Evolutionary conservation across 2,329 filamentous ascomycete genomes (phyloP).

Genomic region (Ophiostoma ulmi): DNA sequence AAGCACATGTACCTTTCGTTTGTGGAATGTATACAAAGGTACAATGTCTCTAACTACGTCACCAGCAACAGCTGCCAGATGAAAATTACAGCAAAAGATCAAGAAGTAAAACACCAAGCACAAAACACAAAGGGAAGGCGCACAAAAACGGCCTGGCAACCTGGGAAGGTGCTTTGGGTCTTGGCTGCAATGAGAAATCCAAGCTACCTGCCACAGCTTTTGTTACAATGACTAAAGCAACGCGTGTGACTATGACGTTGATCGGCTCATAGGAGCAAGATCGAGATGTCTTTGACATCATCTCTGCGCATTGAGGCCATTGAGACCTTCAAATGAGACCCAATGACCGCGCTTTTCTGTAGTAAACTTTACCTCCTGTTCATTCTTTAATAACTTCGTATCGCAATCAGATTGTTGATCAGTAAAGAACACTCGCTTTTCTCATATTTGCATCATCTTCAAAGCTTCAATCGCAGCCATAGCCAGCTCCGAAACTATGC

Average conservation of each 20-base stretch:
- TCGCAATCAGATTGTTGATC: neutral
- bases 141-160: neutral
- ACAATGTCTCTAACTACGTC: slow-evolving; percentile 6
- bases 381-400: neutral
- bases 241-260: slow-evolving; percentile 3
- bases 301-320: neutral
- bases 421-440: neutral
- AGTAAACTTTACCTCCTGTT: neutral
- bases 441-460: neutral
- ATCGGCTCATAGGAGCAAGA: neutral
- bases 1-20: neutral
- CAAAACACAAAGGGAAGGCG: slow-evolving; percentile 5
- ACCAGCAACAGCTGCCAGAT: neutral
- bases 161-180: neutral
- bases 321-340: slow-evolving; percentile 1
- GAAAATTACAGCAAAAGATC: neutral
- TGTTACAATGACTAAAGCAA: neutral
- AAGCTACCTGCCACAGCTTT: neutral
- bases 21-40: neutral
- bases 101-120: neutral
- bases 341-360: neutral
- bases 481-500: slow-evolving; percentile 14
- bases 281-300: slow-evolving; percentile 15
- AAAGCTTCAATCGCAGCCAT: neutral
- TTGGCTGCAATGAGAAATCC: neutral